These are phyloP conservation scores for Auriculariales sp. DNA, from an alignment of 768 basidiomycete genomes.

Conservation along the genomic window DNA sequence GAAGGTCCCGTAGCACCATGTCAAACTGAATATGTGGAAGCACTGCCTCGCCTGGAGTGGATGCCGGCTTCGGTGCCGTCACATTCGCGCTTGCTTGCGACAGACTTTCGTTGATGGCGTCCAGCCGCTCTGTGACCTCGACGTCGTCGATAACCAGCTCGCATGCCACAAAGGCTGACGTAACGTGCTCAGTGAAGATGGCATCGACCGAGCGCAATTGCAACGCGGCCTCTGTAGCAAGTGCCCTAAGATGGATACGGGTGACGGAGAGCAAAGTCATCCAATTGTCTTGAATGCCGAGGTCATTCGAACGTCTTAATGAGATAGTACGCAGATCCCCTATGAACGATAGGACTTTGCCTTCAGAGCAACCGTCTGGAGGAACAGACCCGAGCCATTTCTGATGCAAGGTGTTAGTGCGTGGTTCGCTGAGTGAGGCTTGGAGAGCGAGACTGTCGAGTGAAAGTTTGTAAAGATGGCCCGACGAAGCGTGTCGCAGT, in stretches of 20 bases:
- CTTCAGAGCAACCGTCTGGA: constrained; percentile 22
- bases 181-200: constrained; percentile 40
- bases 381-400: constrained; percentile 35
- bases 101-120: constrained; percentile 31
- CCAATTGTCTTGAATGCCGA: background rate
- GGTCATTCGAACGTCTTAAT: constrained; percentile 23
- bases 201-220: background rate
- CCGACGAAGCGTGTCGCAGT: background rate
- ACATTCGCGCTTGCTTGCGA: constrained; percentile 3
- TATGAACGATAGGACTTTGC: constrained; percentile 34
- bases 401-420: constrained; percentile 29
- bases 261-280: background rate
- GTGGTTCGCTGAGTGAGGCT: constrained; percentile 34
- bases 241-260: background rate
- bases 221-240: background rate
- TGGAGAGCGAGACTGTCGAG: constrained; percentile 17
- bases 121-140: constrained; percentile 28
- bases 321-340: constrained; percentile 27
- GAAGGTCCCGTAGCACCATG: constrained; percentile 33
- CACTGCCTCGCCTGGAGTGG: too few relatives aligned
- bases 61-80: too few relatives aligned
- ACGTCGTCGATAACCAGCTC: constrained; percentile 29
- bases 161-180: constrained; percentile 39
- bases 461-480: constrained; percentile 1
- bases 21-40: constrained; percentile 30